phyloP scores from a whole-genome alignment of 805 yeast genomes.

The Barnettozyma wickerhamii region DNA sequence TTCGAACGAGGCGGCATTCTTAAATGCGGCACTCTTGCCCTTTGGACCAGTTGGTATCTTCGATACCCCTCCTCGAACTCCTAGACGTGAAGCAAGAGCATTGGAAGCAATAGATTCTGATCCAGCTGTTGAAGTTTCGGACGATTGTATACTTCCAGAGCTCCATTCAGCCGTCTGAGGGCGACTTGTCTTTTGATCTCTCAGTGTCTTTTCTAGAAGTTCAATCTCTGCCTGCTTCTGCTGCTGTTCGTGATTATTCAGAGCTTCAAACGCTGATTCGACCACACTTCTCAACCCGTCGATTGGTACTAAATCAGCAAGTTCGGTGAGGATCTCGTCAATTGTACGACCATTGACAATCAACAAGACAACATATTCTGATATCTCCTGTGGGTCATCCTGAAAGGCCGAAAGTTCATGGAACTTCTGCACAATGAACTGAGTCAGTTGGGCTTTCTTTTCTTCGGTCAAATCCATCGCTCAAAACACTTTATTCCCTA shows the following conservation, averaged over 20 bases:
- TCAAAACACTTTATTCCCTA: constrained; percentile 2
- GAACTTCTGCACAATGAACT: constrained; percentile 38
- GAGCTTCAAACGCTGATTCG: constrained; percentile 52
- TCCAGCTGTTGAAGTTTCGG: no score
- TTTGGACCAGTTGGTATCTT: constrained; percentile 4
- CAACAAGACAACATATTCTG: constrained; percentile 69
- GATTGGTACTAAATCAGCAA: constrained; percentile 56
- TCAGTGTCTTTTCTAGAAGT: constrained; percentile 5
- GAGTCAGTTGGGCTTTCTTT: constrained; percentile 39
- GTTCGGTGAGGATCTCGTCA: constrained; percentile 55
- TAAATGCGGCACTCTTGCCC: constrained; percentile 21
- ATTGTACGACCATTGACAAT: constrained; percentile 65
- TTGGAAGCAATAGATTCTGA: no score
- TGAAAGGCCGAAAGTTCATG: constrained; percentile 36
- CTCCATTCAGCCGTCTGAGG: not conserved
- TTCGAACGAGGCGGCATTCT: constrained; percentile 32
- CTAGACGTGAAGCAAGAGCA: constrained; percentile 9
- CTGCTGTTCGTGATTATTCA: constrained; percentile 23
- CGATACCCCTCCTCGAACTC: constrained; percentile 4
- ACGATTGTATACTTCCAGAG: no score
- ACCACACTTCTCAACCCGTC: constrained; percentile 57
- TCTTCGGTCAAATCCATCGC: constrained; percentile 21
- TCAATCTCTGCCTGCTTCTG: no score
- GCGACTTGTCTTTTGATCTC: constrained; percentile 2
- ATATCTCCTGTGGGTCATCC: constrained; percentile 57